Conservation (phyloP, 768 basidiomycete genomes). For the Cystobasidium onofrii region DNA sequence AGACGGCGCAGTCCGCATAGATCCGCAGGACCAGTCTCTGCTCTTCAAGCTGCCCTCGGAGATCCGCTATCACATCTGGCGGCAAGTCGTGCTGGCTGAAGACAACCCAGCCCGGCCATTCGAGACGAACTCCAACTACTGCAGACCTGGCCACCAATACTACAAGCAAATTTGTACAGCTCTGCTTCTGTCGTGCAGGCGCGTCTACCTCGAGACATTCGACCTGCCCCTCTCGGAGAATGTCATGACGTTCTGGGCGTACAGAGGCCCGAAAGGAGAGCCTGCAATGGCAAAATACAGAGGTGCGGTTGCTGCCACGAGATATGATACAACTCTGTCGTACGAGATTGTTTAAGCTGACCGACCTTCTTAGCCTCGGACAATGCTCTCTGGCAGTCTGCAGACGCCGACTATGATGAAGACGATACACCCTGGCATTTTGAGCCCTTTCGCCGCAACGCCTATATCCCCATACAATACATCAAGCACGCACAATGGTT, state of each 20-base stretch:
- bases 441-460: constrained; percentile 5
- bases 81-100: not conserved
- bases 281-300: not conserved
- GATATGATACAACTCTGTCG: too few relatives aligned
- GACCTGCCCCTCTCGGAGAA: constrained; percentile 20
- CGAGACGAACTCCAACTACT: constrained; percentile 14
- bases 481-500: constrained; percentile 11
- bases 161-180: not conserved
- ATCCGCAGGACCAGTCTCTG: constrained; percentile 3
- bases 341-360: too few relatives aligned
- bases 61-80: not conserved
- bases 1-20: not conserved
- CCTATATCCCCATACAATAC: constrained; percentile 16
- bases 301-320: too few relatives aligned
- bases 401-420: constrained; percentile 9
- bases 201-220: constrained; percentile 11
- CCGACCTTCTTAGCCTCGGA: not conserved
- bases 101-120: not conserved
- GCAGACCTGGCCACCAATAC: not conserved
- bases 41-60: constrained; percentile 27
- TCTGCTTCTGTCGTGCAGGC: constrained; percentile 13
- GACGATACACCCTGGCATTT: constrained; percentile 31
- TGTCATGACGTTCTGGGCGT: constrained; percentile 16
- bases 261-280: constrained; percentile 25
- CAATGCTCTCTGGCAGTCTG: not conserved